Conservation (phyloP, 768 basidiomycete genomes). For the Trametes meyenii region DNA sequence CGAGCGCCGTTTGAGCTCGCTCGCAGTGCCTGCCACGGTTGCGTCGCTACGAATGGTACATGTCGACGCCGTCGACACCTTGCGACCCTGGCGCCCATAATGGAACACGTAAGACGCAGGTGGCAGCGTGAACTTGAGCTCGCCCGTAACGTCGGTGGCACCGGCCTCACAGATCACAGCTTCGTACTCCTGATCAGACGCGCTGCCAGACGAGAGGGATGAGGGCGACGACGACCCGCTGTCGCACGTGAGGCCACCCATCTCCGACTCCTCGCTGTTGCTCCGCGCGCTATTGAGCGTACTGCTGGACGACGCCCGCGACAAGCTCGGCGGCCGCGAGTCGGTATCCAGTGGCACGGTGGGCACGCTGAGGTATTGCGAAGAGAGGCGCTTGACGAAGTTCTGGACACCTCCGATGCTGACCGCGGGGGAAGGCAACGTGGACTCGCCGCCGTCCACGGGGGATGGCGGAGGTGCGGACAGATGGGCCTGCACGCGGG, state of each 20-base stretch:
- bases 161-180: conserved; percentile 25
- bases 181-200: conserved; percentile 27
- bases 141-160: not conserved
- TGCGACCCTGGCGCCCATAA: conserved; percentile 42
- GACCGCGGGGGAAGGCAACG: conserved; percentile 35
- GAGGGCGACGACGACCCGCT: conserved; percentile 32
- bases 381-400: conserved; percentile 60
- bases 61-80: conserved; percentile 40
- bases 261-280: conserved; percentile 51
- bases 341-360: conserved; percentile 11
- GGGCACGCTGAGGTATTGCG: conserved; percentile 38
- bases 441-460: conserved; percentile 35
- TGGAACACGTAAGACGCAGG: conserved; percentile 34
- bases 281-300: conserved; percentile 50
- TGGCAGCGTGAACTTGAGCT: conserved; percentile 9
- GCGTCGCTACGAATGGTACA: conserved; percentile 39
- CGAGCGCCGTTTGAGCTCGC: conserved; percentile 25
- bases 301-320: conserved; percentile 37
- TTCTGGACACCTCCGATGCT: conserved; percentile 59
- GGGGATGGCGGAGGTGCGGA: conserved; percentile 46
- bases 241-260: conserved; percentile 55
- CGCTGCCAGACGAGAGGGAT: conserved; percentile 27
- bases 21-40: conserved; percentile 12
- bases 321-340: conserved; percentile 27
- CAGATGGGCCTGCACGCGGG: conserved; percentile 53